A percentile compares a stretch with the other conserved stretches of the same genome.
Conservation (phyloP, 768 basidiomycete genomes). For the Suillus ampliporus region DNA sequence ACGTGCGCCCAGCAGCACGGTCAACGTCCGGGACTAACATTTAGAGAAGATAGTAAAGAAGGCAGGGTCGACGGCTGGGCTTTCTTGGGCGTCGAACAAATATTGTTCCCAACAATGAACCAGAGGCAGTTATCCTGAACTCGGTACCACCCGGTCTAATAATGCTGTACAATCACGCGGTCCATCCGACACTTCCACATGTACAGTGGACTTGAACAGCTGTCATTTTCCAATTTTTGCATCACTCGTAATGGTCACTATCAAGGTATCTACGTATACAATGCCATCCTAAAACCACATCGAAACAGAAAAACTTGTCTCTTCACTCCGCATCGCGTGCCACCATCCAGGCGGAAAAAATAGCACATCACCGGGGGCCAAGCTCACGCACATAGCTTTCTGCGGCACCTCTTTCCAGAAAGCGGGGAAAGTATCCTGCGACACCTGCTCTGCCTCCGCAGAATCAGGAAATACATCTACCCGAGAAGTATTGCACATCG, state of each 20-base stretch:
- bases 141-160: conserved; percentile 36
- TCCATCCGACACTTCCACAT: conserved; percentile 13
- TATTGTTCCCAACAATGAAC: conserved; percentile 24
- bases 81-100: conserved; percentile 24
- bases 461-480: conserved; percentile 75
- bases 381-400: conserved; percentile 60
- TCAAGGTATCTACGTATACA: conserved; percentile 1
- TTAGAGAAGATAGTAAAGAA: conserved; percentile 10
- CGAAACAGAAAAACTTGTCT: conserved; percentile 84
- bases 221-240: conserved; percentile 4
- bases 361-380: conserved; percentile 85
- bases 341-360: conserved; percentile 95
- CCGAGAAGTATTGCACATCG: conserved; percentile 81
- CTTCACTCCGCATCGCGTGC: conserved; percentile 89
- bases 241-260: not conserved
- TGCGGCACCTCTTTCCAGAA: conserved; percentile 66
- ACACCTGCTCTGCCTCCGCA: conserved; percentile 25
- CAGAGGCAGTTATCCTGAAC: conserved; percentile 15
- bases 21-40: conserved; percentile 40
- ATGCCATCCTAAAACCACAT: conserved; percentile 71
- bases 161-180: conserved; percentile 22
- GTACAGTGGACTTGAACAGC: not conserved
- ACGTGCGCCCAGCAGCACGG: conserved; percentile 33
- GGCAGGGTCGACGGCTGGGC: conserved; percentile 18
- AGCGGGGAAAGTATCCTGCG: conserved; percentile 43